Percentiles rank a stretch among this genome's conserved stretches.
Evolutionary conservation across 768 basidiomycete species (phyloP).

Genomic region (Lentinula sp.): DNA sequence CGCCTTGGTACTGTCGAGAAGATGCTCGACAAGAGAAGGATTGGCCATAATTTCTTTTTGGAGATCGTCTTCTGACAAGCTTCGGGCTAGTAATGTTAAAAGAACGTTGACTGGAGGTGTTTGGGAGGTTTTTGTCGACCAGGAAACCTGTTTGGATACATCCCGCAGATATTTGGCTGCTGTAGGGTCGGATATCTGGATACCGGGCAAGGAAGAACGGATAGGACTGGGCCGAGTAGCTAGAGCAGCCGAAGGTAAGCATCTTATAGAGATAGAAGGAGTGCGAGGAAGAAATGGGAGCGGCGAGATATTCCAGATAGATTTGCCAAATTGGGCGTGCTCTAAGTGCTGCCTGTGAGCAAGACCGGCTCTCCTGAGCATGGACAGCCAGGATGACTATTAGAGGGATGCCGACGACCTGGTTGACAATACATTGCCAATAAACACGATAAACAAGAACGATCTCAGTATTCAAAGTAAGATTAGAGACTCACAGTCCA

Average conservation of each 20-base stretch:
- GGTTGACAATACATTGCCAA: background rate
- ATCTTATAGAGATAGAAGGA: constrained; percentile 11
- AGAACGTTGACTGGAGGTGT: background rate
- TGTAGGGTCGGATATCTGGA: background rate
- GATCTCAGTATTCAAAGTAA: background rate
- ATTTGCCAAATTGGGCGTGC: constrained; percentile 21
- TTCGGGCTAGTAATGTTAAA: background rate
- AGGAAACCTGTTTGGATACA: background rate
- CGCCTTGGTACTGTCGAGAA: constrained; percentile 26
- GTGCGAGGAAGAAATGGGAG: constrained; percentile 6
- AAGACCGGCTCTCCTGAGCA: constrained; percentile 61
- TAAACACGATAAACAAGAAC: background rate
- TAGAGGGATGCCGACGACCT: constrained; percentile 7
- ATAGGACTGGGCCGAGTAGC: background rate
- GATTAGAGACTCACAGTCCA: background rate
- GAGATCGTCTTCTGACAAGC: background rate
- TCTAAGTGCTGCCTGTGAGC: constrained; percentile 49
- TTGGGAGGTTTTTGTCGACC: background rate
- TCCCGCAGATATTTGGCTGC: background rate
- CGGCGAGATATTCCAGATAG: background rate
- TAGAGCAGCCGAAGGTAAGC: constrained; percentile 4
- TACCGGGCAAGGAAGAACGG: constrained; percentile 6
- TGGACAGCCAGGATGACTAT: constrained; percentile 51
- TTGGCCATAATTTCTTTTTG: background rate
- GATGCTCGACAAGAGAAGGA: constrained; percentile 2